Base-by-base conservation (phyloP, 139 green algal genomes). In the Micractinium conductrix region DNA sequence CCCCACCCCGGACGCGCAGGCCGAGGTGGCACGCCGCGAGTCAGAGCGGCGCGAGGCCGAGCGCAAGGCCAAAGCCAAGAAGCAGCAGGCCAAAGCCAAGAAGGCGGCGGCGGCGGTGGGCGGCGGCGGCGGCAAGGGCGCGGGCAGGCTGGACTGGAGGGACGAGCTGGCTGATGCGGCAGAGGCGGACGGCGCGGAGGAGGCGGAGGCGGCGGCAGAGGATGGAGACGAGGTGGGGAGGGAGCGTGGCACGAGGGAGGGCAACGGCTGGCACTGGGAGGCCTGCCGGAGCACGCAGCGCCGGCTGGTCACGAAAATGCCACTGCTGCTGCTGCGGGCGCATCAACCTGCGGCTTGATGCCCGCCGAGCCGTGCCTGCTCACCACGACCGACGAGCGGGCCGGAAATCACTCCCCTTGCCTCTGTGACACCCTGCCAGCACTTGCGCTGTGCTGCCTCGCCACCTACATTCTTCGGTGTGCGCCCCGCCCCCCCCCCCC, bases 21-120 rank as follows among this genome's bases (percentile, higher is more conserved):
- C 28, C 21, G 69, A 76, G 69, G 42, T 14, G 26, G 69, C 53
- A 26, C 42, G 40, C 24, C 69, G 69, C 40, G 69, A 76, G 69
- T n/a, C n/a, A n/a, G 69, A 76, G 40, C 42, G 40, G 40, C 69
- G 69, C 40, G 69, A 76, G 69, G 69, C 40, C 40, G 69, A 76
- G 69, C 69, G 69, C 19, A 48, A 37, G 38, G 69, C 69, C 26
- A 76, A 76, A 24, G 40, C 65, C 33, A 72, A 55, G 22, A 48
- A 76, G 40, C n/a, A n/a, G n/a, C n/a, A n/a, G n/a, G n/a, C n/a
- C n/a, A n/a, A n/a, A n/a, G 70, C 70, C 30, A 37, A 40, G 70
- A 53, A 33, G 42, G 26, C 42, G 38, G 69, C 69, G 21, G 69
- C 35, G 9, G 40, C 21, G 40, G 69, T 26, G 24, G 22, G 69